Base-by-base conservation (phyloP, 2,329 filamentous ascomycete genomes). In the Aspergillus terreus region DNA sequence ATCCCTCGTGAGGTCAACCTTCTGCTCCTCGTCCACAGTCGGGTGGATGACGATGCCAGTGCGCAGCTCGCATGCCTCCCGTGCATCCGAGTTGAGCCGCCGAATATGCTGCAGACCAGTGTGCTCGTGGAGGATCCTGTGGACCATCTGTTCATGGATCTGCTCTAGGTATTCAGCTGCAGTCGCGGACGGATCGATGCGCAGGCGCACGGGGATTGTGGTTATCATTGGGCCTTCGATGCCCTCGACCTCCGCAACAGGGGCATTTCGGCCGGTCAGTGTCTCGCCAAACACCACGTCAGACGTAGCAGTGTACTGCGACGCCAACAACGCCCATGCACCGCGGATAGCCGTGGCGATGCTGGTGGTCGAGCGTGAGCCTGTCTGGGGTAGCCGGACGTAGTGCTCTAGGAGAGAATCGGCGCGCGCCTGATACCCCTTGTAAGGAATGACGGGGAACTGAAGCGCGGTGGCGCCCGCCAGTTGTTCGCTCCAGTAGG, bases 81-180 rank as follows among this genome's bases (percentile, higher is more conserved):
- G 63, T 3, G 67, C 63, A 44, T 74, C 68, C 1, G 75, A 66
- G 56, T 78, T 80, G n/a, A 81, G 63, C n/a, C 72, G 69, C 14
- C 80, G 77, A 49, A 76, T 76, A 36, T 73, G 67, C 48, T 74
- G 72, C 15, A 76, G 46, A 4, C 74, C 74, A 4, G 79, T 74
- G 61, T 87, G 82, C 67, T 86, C 81, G 59, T 83, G 79, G 0
- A 80, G 78, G 2, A 84, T 83, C 49, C 79, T 75, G 4, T 72
- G 67, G 0, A 80, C 70, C 0, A 75, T 78, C 51, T 78, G 75
- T 23, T 78, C 68, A 42, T 85, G 81, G 4, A 86, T 73, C 3
- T 69, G 64, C 44, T 78, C 72, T 4, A 86, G 69, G 52, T 78
- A 83, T 38, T 80, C 74, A 0, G 66, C 61, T 1, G 69, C 64